Evolutionary conservation across 1,284 basidiomycete species (phyloP).

Genomic region (Cryptococcus sp.): DNA sequence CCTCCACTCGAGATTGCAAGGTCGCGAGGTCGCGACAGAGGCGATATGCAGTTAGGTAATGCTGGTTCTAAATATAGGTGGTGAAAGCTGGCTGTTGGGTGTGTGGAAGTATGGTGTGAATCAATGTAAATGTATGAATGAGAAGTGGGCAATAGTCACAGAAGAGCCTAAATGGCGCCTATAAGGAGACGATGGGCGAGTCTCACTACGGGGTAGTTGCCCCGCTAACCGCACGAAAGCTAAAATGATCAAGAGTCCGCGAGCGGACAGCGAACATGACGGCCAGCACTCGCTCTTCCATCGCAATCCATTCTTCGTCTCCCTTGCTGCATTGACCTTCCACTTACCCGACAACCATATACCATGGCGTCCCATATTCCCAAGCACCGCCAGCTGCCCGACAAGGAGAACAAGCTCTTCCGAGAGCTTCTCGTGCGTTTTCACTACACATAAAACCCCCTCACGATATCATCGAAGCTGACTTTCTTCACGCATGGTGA

Average conservation of each 20-base stretch:
- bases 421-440: constrained; percentile 70
- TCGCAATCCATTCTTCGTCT: background rate
- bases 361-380: constrained; percentile 29
- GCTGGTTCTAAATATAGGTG: too few species aligned
- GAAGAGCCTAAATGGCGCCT: too few species aligned
- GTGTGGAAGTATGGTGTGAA: background rate
- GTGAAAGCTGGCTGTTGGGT: background rate
- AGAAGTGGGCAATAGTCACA: too few species aligned
- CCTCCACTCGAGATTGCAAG: too few species aligned
- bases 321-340: background rate
- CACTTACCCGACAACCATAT: background rate
- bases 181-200: too few species aligned
- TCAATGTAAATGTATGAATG: background rate
- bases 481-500: background rate
- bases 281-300: background rate
- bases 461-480: background rate
- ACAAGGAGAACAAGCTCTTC: constrained; percentile 84
- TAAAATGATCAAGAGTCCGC: too few species aligned
- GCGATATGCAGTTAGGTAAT: too few species aligned
- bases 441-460: background rate
- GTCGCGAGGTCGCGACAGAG: too few species aligned
- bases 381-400: constrained; percentile 57
- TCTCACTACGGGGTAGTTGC: too few species aligned
- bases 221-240: background rate
- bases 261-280: background rate